Conservation (phyloP, 352 stramenopile genomes). For the Pythium folliculosum region DNA sequence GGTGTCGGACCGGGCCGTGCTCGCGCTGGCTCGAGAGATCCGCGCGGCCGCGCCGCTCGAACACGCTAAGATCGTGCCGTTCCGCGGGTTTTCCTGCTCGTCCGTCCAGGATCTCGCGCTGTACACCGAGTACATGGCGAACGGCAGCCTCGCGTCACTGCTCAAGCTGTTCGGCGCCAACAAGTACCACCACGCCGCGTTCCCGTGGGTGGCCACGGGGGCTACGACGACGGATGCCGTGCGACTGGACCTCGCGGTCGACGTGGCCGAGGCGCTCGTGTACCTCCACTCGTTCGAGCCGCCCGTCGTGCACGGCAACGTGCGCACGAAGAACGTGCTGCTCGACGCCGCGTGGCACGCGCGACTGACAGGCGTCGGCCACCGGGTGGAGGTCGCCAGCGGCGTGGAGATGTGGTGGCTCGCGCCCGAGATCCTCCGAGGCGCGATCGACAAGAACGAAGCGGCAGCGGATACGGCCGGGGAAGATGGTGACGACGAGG, state of each 20-base stretch:
- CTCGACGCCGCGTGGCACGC: neutral
- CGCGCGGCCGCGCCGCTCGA: neutral
- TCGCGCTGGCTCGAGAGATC: slow-evolving; percentile 1
- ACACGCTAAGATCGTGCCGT: slow-evolving; percentile 5
- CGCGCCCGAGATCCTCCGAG: neutral
- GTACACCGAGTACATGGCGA: slow-evolving; percentile 3
- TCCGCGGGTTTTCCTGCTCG: neutral
- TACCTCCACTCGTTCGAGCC: slow-evolving; percentile 55
- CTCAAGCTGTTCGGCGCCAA: neutral
- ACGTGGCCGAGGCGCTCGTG: slow-evolving; percentile 55
- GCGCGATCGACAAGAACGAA: neutral
- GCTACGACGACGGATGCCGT: neutral
- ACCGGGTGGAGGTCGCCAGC: neutral
- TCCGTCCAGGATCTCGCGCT: slow-evolving; percentile 1
- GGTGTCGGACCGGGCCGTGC: neutral
- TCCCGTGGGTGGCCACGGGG: neutral
- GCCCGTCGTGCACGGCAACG: slow-evolving; percentile 10
- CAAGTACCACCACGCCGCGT: neutral
- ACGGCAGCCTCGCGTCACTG: slow-evolving; percentile 9
- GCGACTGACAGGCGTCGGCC: slow-evolving; percentile 3
- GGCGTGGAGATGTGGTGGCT: neutral
- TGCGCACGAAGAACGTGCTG: slow-evolving; percentile 3
- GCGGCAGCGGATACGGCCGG: neutral
- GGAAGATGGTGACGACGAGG: neutral
- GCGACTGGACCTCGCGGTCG: slow-evolving; percentile 35